Evolutionary conservation across 768 basidiomycete genomes (phyloP).

Genomic region (Hortiboletus campestris): DNA sequence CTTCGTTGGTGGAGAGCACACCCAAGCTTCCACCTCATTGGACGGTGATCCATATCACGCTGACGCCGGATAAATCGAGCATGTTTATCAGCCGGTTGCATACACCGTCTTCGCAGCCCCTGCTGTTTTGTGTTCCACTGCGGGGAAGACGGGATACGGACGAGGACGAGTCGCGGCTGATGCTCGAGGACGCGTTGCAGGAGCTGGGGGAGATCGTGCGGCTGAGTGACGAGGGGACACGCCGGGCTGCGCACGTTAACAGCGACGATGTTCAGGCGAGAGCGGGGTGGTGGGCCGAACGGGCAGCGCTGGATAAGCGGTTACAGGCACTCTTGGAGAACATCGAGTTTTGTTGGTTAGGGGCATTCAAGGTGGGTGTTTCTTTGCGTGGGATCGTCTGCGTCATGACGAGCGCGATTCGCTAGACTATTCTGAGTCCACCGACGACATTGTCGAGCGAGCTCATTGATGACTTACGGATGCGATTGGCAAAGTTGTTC

Average conservation of each 20-base stretch:
- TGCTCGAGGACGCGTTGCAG: conserved; percentile 66
- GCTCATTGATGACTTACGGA: conserved; percentile 55
- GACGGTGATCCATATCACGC: conserved; percentile 79
- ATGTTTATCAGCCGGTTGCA: conserved; percentile 83
- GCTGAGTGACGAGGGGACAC: conserved; percentile 75
- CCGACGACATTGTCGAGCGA: conserved; percentile 42
- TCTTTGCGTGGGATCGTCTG: background rate
- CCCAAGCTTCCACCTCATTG: conserved; percentile 67
- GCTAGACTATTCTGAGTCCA: conserved; percentile 60
- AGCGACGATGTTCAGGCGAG: conserved; percentile 63
- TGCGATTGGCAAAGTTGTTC: conserved; percentile 74
- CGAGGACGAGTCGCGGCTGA: conserved; percentile 68
- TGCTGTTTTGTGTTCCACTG: conserved; percentile 88
- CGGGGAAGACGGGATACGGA: conserved; percentile 77
- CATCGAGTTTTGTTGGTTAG: conserved; percentile 96
- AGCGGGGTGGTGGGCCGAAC: conserved; percentile 83
- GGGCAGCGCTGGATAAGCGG: conserved; percentile 72
- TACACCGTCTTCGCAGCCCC: conserved; percentile 47
- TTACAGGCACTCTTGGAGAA: conserved; percentile 73
- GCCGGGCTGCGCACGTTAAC: conserved; percentile 68
- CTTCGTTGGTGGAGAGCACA: conserved; percentile 42
- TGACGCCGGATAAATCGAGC: conserved; percentile 80
- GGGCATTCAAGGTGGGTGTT: conserved; percentile 85
- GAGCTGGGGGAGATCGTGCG: conserved; percentile 81
- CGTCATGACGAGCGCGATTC: background rate